phyloP scores from a whole-genome alignment of 2,329 filamentous ascomycete species.

The Emydomyces testavorans region DNA sequence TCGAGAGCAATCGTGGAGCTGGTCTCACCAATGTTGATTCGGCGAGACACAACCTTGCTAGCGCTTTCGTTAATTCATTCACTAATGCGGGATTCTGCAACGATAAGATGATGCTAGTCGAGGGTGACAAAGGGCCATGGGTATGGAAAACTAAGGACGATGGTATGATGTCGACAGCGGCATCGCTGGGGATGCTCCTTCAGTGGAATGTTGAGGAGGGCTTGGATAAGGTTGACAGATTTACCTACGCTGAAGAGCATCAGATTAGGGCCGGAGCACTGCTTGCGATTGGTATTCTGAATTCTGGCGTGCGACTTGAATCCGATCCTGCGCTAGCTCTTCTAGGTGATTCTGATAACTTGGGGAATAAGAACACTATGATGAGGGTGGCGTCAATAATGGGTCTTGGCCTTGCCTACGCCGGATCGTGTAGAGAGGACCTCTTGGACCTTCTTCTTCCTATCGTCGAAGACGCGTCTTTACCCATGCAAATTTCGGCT shows the following conservation, averaged over 20 bases:
- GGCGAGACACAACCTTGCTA: conserved; percentile 86
- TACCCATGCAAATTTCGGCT: conserved; percentile 90
- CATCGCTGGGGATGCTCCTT: conserved; percentile 80
- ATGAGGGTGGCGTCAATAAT: conserved; percentile 81
- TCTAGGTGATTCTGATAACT: conserved; percentile 65
- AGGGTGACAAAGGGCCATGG: conserved; percentile 82
- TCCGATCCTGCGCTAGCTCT: conserved; percentile 83
- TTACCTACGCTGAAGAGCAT: conserved; percentile 71
- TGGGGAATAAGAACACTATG: conserved; percentile 64
- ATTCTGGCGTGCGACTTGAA: conserved; percentile 79
- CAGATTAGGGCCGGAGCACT: conserved; percentile 84
- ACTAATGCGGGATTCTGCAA: conserved; percentile 91
- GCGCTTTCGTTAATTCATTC: conserved; percentile 92
- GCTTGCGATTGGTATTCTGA: conserved; percentile 91
- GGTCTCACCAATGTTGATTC: conserved; percentile 93
- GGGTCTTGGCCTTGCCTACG: conserved; percentile 89
- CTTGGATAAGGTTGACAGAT: conserved; percentile 87
- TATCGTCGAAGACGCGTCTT: conserved; percentile 68
- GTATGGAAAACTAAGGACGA: conserved; percentile 99
- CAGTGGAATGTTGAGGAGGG: conserved; percentile 91
- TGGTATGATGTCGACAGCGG: conserved; percentile 92
- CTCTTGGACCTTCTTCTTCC: conserved; percentile 76
- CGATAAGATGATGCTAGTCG: conserved; percentile 94
- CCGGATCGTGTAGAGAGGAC: conserved; percentile 83
- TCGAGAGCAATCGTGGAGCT: conserved; percentile 86